Evolutionary conservation across 2,329 filamentous ascomycete species (phyloP), one percentile per base, ranked within the genome.

Genomic region (Fusarium sulawesiense): DNA sequence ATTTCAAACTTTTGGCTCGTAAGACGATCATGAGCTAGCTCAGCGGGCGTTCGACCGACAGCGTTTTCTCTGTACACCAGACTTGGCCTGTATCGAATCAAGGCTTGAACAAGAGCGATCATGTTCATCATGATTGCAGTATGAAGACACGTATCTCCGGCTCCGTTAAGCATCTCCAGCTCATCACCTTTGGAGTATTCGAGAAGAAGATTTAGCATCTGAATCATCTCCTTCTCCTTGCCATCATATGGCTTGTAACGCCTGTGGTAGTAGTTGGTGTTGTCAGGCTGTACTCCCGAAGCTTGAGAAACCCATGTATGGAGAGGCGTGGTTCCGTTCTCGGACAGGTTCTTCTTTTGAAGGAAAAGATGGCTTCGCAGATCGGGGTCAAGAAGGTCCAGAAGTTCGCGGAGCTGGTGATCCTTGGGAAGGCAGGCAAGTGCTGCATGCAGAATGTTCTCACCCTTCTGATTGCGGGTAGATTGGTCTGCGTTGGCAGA

Each of bases 21-120:
- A 64, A 85, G 84, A 2, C 79, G 77, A 55, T 92, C 89, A 53
- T 87, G 82, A 0, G 90, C 88, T 50, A 92, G 80, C 72, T 96
- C 92, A 29, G 86, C 83, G 0, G 93, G 91, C 0, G 92, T 96
- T 18, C 87, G 85, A 3, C 93, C 93, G 0, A 92, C 92, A 0
- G 92, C 88, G 71, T 94, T 94, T 77, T 96, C 93, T 23, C 89
- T 87, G 71, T 87, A 85, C 1, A 93, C 80, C 3, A 94, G 82
- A 27, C 84, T 82, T 0, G 90, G 87, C 20, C 87, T 83, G 69
- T 81, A 81, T 12, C 86, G 80, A 13, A 94, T 79, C 5, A 92
- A 73, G 4, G 81, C 73, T 16, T 81, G 78, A 41, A 81, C 72
- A 2, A 85, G 70, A 37, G 74, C 75, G 10, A 81, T 70, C 37